Conservation (phyloP, 371 early-diverging fungal genomes). For the Syncephalastrum contaminatum region DNA sequence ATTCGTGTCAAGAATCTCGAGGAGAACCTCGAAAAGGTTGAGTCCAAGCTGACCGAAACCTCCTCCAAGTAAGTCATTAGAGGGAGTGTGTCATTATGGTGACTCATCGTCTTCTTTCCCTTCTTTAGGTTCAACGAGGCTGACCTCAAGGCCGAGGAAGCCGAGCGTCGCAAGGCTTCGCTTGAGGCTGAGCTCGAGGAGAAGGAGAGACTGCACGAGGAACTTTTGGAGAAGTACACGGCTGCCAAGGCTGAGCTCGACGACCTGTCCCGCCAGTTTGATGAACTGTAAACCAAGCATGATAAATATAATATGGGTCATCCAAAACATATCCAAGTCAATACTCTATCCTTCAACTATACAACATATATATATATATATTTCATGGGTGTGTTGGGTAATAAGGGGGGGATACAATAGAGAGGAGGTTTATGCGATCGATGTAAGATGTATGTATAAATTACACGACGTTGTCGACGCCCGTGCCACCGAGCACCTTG, state of each 20-base stretch:
- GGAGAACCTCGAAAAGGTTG: conserved; percentile 64
- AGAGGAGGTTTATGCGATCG: too few relatives aligned
- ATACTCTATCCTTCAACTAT: too few relatives aligned
- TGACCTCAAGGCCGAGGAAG: conserved; percentile 75
- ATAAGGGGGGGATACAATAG: too few relatives aligned
- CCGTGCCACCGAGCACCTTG: conserved; percentile 37
- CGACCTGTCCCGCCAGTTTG: conserved; percentile 69
- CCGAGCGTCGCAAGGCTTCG: conserved; percentile 64
- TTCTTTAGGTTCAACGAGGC: conserved; percentile 62
- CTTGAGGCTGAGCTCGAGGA: conserved; percentile 66
- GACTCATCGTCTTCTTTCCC: background rate
- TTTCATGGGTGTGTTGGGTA: too few relatives aligned
- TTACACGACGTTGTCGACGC: conserved; percentile 45
- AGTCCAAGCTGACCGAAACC: conserved; percentile 53
- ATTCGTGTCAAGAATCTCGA: conserved; percentile 68
- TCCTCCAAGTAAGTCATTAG: conserved; percentile 58
- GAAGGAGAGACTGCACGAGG: conserved; percentile 66
- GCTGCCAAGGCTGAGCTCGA: conserved; percentile 73
- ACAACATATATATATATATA: too few relatives aligned
- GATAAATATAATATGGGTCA: too few relatives aligned
- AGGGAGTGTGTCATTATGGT: background rate
- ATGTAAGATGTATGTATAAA: too few relatives aligned
- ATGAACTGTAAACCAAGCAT: conserved; percentile 56
- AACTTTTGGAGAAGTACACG: conserved; percentile 59
- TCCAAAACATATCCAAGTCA: too few relatives aligned